Evolutionary conservation across 2,329 filamentous ascomycete genomes (phyloP), one percentile per base, ranked within the genome.

Genomic region (Ophiocordyceps camponoti-floridani): DNA sequence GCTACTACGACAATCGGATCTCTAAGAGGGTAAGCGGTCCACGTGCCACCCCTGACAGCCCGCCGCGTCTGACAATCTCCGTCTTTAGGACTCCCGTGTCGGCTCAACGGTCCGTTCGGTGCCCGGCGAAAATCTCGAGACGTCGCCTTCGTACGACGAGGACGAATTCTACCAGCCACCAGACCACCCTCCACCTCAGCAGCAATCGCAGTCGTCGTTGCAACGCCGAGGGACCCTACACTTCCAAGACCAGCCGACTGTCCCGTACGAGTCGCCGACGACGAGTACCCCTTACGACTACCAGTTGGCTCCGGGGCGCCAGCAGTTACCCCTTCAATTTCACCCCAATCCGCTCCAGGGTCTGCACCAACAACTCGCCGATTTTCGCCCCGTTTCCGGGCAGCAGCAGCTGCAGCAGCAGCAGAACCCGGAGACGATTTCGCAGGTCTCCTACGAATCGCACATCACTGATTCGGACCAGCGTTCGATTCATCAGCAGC

Each of bases 371-470:
- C 63, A 64, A 44, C 54, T 54, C 47, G 57, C 55, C 27, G 62
- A 58, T 42, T 55, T 61, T 47, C 62, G 56, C 44, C 51, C 58
- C 38, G 57, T 57, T 47, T 54, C 60, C n/a, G 57, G 56, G 37
- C 60, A 64, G 45, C 62, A 44, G 58, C 52, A 49, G 59, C 51
- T 47, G 52, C 49, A 54, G 41, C 57, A 58, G 45, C 57, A 57
- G 44, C 61, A 57, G 46, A 78, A 76, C 53, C 61, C 73, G 27
- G 76, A 80, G 57, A 77, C 75, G 5, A 58, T 75, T 35, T 79
- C 75, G 7, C 75, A 79, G 57, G 56, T 76, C 51, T 80, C 77
- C 55, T 68, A 73, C 64, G 77, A 80, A 47, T 78, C 75, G 31
- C 70, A 69, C 33, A 56, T 68, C 16, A 62, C 64, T 40, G 73